Base-by-base conservation (phyloP, 768 basidiomycete species). In the Suillus tomentosus region DNA sequence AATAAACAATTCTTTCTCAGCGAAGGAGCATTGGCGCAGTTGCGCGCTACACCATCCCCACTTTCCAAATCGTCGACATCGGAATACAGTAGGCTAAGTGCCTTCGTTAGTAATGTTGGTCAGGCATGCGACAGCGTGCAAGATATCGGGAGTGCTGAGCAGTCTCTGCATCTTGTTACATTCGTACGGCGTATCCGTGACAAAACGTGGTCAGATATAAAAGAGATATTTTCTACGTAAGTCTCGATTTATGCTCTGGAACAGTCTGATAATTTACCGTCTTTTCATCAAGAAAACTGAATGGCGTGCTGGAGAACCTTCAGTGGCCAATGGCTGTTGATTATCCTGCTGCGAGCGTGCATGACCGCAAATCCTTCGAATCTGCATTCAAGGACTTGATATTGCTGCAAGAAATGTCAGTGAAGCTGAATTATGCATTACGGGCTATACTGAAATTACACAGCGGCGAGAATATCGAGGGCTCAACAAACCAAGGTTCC, bases 251-350 rank as follows among this genome's bases (percentile, higher is more conserved):
- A 63, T 43, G 3, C 1, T 24, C 11, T 42, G 15, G 27, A 19
- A 40, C 57, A 15, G 17, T 42, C 57, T 58, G 57, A 31, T 42
- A 13, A 13, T 5, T 11, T 58, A 19, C 11, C 55, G 14, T 27
- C 17, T 39, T 58, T 24, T 24, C 66, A 31, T 58, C 2, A 58
- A 96, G 95, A 22, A 74, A 81, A 5, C 79, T 99, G 27, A 76
- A 87, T 24, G 75, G 79, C 34, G 82, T 85, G 15, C 82, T 91
- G 1, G 95, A 96, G 74, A 81, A 80, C 54, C 75, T 99, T 31
- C 83, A 87, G n/a, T 99, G 96, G 96, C 96, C 96, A 2, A 81
- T 82, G 67, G 79, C 84, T 19, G 83, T 95, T 0, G 84, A 93
- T 68, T 94, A 92, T 70, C 72, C 79, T 24, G 66, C 82, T 0